phyloP scores from a whole-genome alignment of 164 flowering plant genomes.

The Dillenia turbinata region DNA sequence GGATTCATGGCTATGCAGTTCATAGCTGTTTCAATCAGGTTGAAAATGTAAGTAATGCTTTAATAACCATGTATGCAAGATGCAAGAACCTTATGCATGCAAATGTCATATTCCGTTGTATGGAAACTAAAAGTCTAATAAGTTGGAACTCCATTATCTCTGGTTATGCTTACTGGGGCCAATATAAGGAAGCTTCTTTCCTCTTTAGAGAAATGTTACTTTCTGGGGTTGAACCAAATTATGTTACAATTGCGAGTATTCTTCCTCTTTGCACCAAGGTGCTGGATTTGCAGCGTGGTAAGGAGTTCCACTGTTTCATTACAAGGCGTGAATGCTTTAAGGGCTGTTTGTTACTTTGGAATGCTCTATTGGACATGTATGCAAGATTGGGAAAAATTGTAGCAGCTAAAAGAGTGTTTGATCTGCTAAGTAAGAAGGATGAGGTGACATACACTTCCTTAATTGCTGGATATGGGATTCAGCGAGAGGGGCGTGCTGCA shows the following conservation, averaged over 20 bases:
- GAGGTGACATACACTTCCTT: conserved; percentile 57
- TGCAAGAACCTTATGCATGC: conserved; percentile 41
- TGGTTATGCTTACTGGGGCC: conserved; percentile 38
- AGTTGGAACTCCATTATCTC: conserved; percentile 65
- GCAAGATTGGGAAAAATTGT: conserved; percentile 47
- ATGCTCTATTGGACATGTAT: conserved; percentile 64
- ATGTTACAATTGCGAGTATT: conserved; percentile 58
- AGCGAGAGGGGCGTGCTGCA: conserved; percentile 43
- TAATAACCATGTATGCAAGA: conserved; percentile 61
- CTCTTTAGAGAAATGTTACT: conserved; percentile 46
- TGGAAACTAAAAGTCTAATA: conserved; percentile 25
- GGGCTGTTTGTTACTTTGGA: conserved; percentile 45
- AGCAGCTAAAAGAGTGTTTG: conserved; percentile 43
- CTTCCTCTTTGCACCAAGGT: conserved; percentile 58
- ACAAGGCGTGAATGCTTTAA: conserved; percentile 25
- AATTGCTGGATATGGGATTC: conserved; percentile 63
- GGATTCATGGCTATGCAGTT: conserved; percentile 45
- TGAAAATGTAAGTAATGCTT: conserved; percentile 39
- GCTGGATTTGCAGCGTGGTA: conserved; percentile 57
- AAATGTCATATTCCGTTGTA: conserved; percentile 27
- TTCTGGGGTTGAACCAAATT: conserved; percentile 40
- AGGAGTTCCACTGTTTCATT: conserved; percentile 58
- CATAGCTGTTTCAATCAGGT: conserved; percentile 20
- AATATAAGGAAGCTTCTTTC: conserved; percentile 43
- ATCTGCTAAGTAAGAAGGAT: conserved; percentile 38